These are phyloP conservation scores for Coemansia furcata DNA, from an alignment of 192 early-diverging fungal genomes.

Conservation along the genomic window DNA sequence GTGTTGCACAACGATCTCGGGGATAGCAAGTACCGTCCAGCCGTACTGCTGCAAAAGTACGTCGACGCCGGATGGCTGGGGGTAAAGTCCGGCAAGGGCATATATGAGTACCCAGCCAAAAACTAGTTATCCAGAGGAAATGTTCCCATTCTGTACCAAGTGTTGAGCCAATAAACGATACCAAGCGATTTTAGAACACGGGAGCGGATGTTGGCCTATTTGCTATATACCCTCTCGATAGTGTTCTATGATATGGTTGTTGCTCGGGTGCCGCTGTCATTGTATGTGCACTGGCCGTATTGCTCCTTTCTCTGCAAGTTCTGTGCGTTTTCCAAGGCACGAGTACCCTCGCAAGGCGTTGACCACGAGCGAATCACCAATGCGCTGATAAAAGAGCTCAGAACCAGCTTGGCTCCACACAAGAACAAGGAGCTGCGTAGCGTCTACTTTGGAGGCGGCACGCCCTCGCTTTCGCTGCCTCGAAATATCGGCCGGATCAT, in stretches of 20 bases:
- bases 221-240: background rate
- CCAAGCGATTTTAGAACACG: background rate
- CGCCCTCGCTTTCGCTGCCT: slow-evolving; percentile 54
- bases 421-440: slow-evolving; percentile 20
- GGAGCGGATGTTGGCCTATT: background rate
- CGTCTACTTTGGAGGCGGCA: slow-evolving; percentile 61
- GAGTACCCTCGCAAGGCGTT: slow-evolving; percentile 15
- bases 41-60: slow-evolving; percentile 86
- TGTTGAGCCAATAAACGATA: background rate
- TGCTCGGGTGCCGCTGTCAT: slow-evolving; percentile 29
- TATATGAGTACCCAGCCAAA: slow-evolving; percentile 74
- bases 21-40: slow-evolving; percentile 94
- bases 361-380: slow-evolving; percentile 24
- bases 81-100: slow-evolving; percentile 85
- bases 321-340: slow-evolving; percentile 54
- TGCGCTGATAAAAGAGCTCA: slow-evolving; percentile 30
- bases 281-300: slow-evolving; percentile 63
- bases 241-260: background rate
- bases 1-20: slow-evolving; percentile 85
- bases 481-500: slow-evolving; percentile 26
- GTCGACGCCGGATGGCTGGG: slow-evolving; percentile 97
- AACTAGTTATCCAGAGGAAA: background rate
- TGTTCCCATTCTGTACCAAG: background rate
- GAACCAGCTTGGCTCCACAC: slow-evolving; percentile 20
- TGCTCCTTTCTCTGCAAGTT: slow-evolving; percentile 57